These are phyloP conservation scores for Malassezia arunalokei DNA, from an alignment of 1,284 basidiomycete genomes.

Conservation along the genomic window DNA sequence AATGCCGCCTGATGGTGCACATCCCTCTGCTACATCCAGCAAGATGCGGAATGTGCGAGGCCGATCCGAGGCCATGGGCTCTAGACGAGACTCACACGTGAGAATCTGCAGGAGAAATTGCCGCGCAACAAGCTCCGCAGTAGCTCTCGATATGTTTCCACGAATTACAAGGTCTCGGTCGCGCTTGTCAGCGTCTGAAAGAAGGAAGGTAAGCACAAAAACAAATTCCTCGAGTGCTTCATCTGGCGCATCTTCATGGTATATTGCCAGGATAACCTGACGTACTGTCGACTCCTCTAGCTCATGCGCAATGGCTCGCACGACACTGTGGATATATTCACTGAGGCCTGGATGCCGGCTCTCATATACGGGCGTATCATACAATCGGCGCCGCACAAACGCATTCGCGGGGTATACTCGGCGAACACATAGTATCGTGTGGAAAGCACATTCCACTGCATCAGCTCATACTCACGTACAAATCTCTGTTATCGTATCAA, in stretches of 20 bases:
- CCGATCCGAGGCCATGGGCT: neutral
- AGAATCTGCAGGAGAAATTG: conserved; percentile 8
- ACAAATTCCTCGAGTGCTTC: conserved; percentile 57
- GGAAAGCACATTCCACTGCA: conserved; percentile 70
- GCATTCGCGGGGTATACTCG: conserved; percentile 73
- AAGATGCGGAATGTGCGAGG: neutral
- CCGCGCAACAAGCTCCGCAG: conserved; percentile 1
- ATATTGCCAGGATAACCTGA: conserved; percentile 61
- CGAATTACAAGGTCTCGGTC: conserved; percentile 42
- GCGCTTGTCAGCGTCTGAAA: conserved; percentile 61
- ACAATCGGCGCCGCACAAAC: conserved; percentile 74
- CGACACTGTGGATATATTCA: conserved; percentile 70
- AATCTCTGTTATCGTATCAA: conserved; percentile 3
- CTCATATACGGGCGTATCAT: conserved; percentile 77
- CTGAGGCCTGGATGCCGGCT: conserved; percentile 75
- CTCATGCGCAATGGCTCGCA: conserved; percentile 64
- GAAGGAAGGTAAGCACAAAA: conserved; percentile 53
- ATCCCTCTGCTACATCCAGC: neutral
- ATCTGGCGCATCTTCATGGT: conserved; percentile 60
- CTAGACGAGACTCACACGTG: neutral
- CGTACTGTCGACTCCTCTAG: conserved; percentile 51
- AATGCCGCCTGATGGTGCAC: neutral
- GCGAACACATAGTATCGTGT: conserved; percentile 77
- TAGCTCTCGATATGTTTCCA: conserved; percentile 5
- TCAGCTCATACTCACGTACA: conserved; percentile 3